Percentiles rank a stretch among this genome's conserved stretches.
phyloP scores from a whole-genome alignment of 768 basidiomycete genomes.

The Boletus coccyginus region DNA sequence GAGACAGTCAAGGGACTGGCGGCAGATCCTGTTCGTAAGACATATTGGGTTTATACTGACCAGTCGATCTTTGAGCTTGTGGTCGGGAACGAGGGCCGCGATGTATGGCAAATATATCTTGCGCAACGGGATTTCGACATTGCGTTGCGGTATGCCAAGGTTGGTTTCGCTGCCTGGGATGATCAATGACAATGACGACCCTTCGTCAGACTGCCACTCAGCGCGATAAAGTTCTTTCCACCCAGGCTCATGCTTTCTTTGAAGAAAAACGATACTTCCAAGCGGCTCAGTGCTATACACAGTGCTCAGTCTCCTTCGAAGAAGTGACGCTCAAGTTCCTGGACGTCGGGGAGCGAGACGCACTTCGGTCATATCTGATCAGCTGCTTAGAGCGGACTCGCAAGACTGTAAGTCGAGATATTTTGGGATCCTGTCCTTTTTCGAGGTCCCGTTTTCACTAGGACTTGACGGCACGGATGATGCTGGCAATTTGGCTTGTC shows the following conservation, averaged over 20 bases:
- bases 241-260: slow-evolving; percentile 82
- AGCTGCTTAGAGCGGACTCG: slow-evolving; percentile 82
- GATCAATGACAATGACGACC: background rate
- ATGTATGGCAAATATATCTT: slow-evolving; percentile 92
- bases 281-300: slow-evolving; percentile 89
- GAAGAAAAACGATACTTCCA: slow-evolving; percentile 80
- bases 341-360: slow-evolving; percentile 87
- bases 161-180: slow-evolving; percentile 28
- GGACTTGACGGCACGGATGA: slow-evolving; percentile 94
- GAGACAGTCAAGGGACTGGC: slow-evolving; percentile 74
- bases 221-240: slow-evolving; percentile 76
- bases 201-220: slow-evolving; percentile 75
- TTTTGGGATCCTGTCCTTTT: background rate
- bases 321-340: slow-evolving; percentile 89
- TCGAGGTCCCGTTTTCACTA: slow-evolving; percentile 29
- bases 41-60: slow-evolving; percentile 93
- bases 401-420: slow-evolving; percentile 59
- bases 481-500: slow-evolving; percentile 97
- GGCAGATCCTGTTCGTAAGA: slow-evolving; percentile 82
- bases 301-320: slow-evolving; percentile 85
- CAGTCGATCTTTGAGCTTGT: slow-evolving; percentile 86
- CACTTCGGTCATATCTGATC: slow-evolving; percentile 85
- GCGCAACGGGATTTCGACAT: slow-evolving; percentile 73
- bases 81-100: slow-evolving; percentile 83
- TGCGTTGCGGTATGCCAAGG: slow-evolving; percentile 82